These are phyloP conservation scores for Dendrobium catenatum DNA, from an alignment of 106 monocot genomes.

Conservation along the genomic window DNA sequence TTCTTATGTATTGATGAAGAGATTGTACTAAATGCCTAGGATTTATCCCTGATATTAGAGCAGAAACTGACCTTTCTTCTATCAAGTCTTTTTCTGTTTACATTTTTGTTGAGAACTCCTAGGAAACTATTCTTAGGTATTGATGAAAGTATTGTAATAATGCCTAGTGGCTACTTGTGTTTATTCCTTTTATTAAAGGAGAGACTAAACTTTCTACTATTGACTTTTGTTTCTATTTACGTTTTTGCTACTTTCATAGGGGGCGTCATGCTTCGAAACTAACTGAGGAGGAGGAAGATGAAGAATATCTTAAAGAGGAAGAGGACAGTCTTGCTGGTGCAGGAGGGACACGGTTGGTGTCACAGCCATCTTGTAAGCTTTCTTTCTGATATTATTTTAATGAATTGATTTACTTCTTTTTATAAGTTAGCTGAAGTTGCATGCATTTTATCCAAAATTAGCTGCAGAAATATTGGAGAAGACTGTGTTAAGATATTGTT, in stretches of 20 bases:
- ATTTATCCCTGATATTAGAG: not conserved
- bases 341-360: slow-evolving; percentile 77
- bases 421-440: not conserved
- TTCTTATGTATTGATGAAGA: not conserved
- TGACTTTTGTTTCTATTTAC: not conserved
- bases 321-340: slow-evolving; percentile 60
- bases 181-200: not conserved
- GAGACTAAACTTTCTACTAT: not conserved
- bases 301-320: slow-evolving; percentile 88
- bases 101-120: not conserved
- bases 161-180: not conserved
- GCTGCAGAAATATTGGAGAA: not conserved
- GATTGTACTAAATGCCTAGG: not conserved
- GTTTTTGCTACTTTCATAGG: slow-evolving; percentile 22
- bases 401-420: not conserved
- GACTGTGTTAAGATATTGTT: not conserved
- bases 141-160: not conserved
- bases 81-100: not conserved
- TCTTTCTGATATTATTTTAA: not conserved
- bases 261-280: slow-evolving; percentile 89
- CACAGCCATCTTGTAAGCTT: slow-evolving; percentile 84
- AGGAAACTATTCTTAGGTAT: not conserved
- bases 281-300: slow-evolving; percentile 92
- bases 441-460: not conserved
- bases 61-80: not conserved